Base-by-base conservation (phyloP, 2,329 filamentous ascomycete genomes). In the Uncinocarpus reesii region DNA sequence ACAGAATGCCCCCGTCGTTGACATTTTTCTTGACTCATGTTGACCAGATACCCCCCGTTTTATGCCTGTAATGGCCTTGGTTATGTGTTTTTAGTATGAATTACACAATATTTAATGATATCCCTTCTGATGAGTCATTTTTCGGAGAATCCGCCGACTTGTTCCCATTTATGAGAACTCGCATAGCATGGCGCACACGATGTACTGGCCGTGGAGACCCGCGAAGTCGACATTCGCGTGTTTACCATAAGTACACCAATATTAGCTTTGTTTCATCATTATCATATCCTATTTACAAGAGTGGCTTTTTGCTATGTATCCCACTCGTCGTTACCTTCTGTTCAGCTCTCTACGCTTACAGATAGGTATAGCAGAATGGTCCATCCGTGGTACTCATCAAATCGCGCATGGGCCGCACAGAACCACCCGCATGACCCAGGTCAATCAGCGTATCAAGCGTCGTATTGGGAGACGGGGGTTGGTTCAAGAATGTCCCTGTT, bases 361-460 rank as follows among this genome's bases (percentile, higher is more conserved):
- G 16, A 41, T 41, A 47, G 15, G 28, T 18, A 28, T 58, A 58
- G 37, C 56, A 58, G 16, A 57, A 58, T 2, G 56, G 56, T 1
- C 56, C 55, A 16, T 44, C 49, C 13, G 44, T 52, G 2, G 56
- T 58, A 46, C 52, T 47, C 28, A 54, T 49, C 26, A 57, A 20
- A 16, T 57, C 51, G 13, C 42, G 13, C 20, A 58, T 52, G 6
- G 47, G 47, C 8, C 41, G 47, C 7, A 48, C 32, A 8, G 46
- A 13, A 4, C 47, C 52, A 20, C 55, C 38, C 10, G 40, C 43
- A 20, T 41, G 28, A 21, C 49, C 52, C 36, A 59, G 41, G 47
- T 58, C 52, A 20, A 59, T 41, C 3, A 52, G 7, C 41, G 56
- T 53, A 38, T 59, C 52, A 11, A 60, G 48, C 8, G 54, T 57